These are phyloP conservation scores for Gamarada debralockiae DNA, from an alignment of 495 filamentous ascomycete species.

Conservation along the genomic window DNA sequence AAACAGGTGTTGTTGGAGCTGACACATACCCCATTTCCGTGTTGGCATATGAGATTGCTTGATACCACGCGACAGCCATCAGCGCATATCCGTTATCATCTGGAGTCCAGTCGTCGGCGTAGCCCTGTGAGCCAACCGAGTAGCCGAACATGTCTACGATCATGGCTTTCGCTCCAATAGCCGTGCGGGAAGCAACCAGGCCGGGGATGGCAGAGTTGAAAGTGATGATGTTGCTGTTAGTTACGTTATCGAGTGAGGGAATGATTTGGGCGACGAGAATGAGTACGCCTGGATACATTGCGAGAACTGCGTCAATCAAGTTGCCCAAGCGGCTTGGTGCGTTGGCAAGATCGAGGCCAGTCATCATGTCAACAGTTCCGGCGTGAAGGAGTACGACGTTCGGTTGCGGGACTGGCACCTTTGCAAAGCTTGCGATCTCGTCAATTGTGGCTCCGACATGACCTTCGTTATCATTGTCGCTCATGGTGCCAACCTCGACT, in stretches of 20 bases:
- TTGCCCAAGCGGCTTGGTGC: constrained; percentile 28
- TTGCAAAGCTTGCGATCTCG: not conserved
- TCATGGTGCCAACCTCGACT: not conserved
- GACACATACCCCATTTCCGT: constrained; percentile 31
- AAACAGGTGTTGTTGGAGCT: no score
- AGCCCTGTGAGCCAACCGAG: constrained; percentile 23
- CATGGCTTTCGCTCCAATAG: constrained; percentile 22
- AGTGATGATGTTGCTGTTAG: constrained; percentile 23
- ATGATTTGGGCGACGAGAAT: constrained; percentile 36
- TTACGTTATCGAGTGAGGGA: constrained; percentile 23
- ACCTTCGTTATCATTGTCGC: not conserved
- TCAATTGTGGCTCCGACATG: not conserved
- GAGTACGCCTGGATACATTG: constrained; percentile 31
- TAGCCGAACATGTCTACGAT: constrained; percentile 29
- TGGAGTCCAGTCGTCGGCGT: constrained; percentile 32
- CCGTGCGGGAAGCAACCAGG: constrained; percentile 25
- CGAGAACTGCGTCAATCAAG: constrained; percentile 31
- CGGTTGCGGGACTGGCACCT: constrained; percentile 10
- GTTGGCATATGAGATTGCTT: constrained; percentile 33
- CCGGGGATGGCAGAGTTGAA: constrained; percentile 27
- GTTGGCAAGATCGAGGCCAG: constrained; percentile 25
- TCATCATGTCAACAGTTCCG: constrained; percentile 33
- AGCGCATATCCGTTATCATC: constrained; percentile 40
- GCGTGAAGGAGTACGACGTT: constrained; percentile 37
- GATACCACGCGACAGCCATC: constrained; percentile 42